Evolutionary conservation across 495 filamentous ascomycete species (phyloP), one percentile per base, ranked within the genome.

Genomic region (Trichocladium antarcticum): DNA sequence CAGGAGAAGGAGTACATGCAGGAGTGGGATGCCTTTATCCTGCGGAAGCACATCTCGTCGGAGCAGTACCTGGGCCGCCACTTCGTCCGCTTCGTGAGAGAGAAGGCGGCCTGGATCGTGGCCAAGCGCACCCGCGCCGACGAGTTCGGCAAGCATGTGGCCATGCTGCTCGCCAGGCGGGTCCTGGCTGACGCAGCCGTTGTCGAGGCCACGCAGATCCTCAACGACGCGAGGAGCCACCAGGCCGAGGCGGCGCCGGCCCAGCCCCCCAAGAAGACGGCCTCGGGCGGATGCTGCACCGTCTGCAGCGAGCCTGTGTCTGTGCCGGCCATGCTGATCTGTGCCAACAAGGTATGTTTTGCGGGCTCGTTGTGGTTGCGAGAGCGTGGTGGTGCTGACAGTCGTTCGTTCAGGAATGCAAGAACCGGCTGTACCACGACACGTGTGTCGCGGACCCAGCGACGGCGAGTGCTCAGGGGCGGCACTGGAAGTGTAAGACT

Each of bases 1-100:
- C 62, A 62, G 12, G 75, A 78, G 45, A 74, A 74, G 47, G 75
- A 77, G 48, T 77, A 71, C 45, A 66, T 75, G 50, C 62, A 60
- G 37, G 64, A 68, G 40, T 78, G 73, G 72, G 73, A 78, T 43
- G 59, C 65, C 3, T 76, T 70, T 37, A 69, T 75, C 21, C 65
- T 71, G 34, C 57, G 53, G 27, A 61, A 69, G 53, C 67, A 67
- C 40, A 53, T 76, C 22, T 74, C 68, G 9, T 69, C 69, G n/a
- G 61, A 65, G 16, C 65, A 62, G 29, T 71, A 72, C 50, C 54
- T 76, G 9, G 68, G 69, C 24, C 64, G 67, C 7, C 63, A 68
- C 29, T 67, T 74, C 39, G 24, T 71, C 16, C 59, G 51, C 10
- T 78, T 78, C 50, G 56, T 70, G 16, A 48, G 66, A 41, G 56